Percentiles rank a stretch among this genome's conserved stretches.
Conservation (phyloP, 1,284 basidiomycete species). For the Trametes sp. region DNA sequence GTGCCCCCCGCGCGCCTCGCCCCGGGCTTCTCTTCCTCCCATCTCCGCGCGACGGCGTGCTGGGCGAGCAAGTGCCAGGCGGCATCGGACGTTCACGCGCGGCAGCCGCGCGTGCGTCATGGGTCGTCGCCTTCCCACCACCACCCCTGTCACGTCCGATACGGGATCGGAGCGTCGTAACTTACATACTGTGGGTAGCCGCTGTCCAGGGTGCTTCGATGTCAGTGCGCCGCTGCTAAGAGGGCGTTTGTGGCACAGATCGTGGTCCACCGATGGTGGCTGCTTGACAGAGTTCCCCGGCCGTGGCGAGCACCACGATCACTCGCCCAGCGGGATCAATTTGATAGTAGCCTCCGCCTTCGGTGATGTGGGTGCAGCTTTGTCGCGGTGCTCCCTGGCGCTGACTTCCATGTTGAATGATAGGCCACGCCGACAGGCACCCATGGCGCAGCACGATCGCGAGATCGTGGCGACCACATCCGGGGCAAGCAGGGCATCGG, state of each 20-base stretch:
- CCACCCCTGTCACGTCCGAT: conserved; percentile 15
- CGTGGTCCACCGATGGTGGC: neutral
- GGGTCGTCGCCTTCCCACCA: conserved; percentile 3
- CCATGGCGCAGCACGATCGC: neutral
- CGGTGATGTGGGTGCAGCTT: neutral
- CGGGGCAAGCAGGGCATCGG: neutral
- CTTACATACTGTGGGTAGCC: conserved; percentile 18
- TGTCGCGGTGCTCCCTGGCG: neutral
- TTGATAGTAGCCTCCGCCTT: neutral
- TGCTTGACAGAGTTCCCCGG: neutral
- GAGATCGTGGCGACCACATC: neutral
- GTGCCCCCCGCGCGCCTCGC: conserved; percentile 14
- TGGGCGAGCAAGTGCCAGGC: conserved; percentile 3
- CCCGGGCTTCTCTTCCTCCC: conserved; percentile 12
- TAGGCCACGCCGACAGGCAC: conserved; percentile 4
- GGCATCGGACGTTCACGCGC: conserved; percentile 10
- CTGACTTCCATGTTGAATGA: conserved; percentile 6
- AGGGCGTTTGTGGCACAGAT: conserved; percentile 7
- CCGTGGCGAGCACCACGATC: neutral
- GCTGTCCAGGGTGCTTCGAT: conserved; percentile 12
- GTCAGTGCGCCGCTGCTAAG: conserved; percentile 11
- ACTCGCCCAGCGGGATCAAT: neutral
- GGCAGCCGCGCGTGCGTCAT: conserved; percentile 1
- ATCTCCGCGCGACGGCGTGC: conserved; percentile 16
- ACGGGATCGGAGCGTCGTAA: conserved; percentile 17